Conservation (phyloP, 768 basidiomycete genomes). For the Agrocybe pediades region DNA sequence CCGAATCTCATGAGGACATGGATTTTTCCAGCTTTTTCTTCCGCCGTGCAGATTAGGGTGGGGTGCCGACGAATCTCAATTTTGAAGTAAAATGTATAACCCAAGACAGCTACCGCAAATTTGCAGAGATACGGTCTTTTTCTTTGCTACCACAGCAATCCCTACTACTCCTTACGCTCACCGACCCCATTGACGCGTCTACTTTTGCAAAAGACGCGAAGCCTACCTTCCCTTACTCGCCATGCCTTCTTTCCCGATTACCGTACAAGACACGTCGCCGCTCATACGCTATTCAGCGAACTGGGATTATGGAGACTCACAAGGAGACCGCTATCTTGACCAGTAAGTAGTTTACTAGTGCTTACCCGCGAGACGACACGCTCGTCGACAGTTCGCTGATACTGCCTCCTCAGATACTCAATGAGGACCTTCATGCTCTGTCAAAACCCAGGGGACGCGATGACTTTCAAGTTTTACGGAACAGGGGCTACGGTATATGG, state of each 20-base stretch:
- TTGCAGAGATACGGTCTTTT: too few relatives aligned
- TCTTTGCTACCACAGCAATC: too few relatives aligned
- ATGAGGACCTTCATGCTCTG: constrained; percentile 35
- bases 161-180: too few relatives aligned
- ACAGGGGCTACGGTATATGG: constrained; percentile 21
- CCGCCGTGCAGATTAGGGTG: too few relatives aligned
- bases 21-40: too few relatives aligned
- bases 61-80: too few relatives aligned
- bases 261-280: constrained; percentile 13
- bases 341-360: constrained; percentile 1
- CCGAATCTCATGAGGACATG: too few relatives aligned
- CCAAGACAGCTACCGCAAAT: too few relatives aligned
- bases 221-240: background rate
- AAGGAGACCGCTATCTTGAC: constrained; percentile 2
- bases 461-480: constrained; percentile 36
- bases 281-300: constrained; percentile 2
- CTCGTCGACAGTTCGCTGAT: background rate
- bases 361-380: background rate
- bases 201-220: too few relatives aligned
- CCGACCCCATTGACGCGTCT: too few relatives aligned
- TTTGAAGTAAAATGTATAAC: too few relatives aligned
- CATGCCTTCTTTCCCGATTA: constrained; percentile 7
- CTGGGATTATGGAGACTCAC: background rate
- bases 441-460: constrained; percentile 23
- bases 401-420: constrained; percentile 30